Evolutionary conservation across 1,139 yeast species (phyloP), one percentile per base, ranked within the genome.

Genomic region (Scheffersomyces segobiensis): DNA sequence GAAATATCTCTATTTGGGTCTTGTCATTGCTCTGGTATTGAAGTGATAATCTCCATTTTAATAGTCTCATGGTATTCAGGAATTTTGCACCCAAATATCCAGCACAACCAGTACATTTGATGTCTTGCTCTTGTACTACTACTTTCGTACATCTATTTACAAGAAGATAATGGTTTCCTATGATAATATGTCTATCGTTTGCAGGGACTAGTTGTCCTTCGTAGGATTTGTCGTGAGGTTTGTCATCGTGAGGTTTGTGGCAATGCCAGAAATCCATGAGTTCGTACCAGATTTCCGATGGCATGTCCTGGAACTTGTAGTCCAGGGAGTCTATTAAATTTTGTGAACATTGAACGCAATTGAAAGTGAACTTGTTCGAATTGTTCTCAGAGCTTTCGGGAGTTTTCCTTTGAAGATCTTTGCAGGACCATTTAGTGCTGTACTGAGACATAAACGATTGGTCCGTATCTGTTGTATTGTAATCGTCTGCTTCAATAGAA

Each of bases 181-280:
- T 80, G 2, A 87, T 75, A 3, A 87, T 72, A 1, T 80, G 75
- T 4, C 75, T 69, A 0, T 68, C 61, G 26, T 63, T 61, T 3
- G 71, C 67, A 0, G 96, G 92, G 18, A 69, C 73, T 56, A 90
- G 71, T 1, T 73, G 69, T 18, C 78, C 77, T 49, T 70, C 64
- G 63, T 78, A 78, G 53, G 69, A 64, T 53, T 73, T 74, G 7
- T 59, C 60, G 22, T 62, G 55, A n/a, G 65, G 61, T 24, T 68
- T 63, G 42, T 67, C 66, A 32, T 64, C 65, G 22, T 74, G 69
- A 0, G 99, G 98, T 69, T 93, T 93, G 70, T 95, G 98, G 69
- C 99, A 95, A 71, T 95, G 98, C 99, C 99, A 95, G 63, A 89
- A 90, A 61, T 95, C 98, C 97, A 95, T 90, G 83, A 95, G 79